Evolutionary conservation across 2,329 filamentous ascomycete genomes (phyloP), one percentile per base, ranked within the genome.

Genomic region (Pestalotiopsis fici): DNA sequence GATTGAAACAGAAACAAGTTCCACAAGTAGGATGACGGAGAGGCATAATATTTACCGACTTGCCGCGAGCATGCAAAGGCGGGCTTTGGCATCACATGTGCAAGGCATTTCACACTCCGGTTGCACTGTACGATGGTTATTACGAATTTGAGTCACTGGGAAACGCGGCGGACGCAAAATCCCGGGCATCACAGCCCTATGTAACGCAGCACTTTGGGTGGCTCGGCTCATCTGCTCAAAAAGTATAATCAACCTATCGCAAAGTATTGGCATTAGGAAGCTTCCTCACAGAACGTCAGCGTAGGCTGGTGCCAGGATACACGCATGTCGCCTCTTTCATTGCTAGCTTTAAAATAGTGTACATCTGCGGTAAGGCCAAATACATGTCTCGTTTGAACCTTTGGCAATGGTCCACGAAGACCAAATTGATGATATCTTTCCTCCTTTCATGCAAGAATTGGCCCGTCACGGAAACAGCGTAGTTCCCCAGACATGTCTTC

Each of bases 311-410:
- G 57, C 1, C n/a, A 21, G 15, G n/a, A 37, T 35, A 60, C 18
- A 60, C 57, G 37, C 28, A 43, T 35, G 31, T 54, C 62, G 25
- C 43, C 39, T 57, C 21, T 23, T 68, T 65, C n/a, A 65, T 68
- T 65, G 57, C 57, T 65, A 62, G 63, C 59, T 68, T 65, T 68
- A 35, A 55, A 65, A 68, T 63, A 68, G 28, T 65, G 62, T 68
- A 65, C 57, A 65, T 4, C 39, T 54, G 59, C 59, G 39, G 18
- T 18, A 28, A 35, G 35, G n/a, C n/a, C 59, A 23, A 61, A 61
- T 15, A 13, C 18, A n/a, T 21, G 7, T 35, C n/a, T 61, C 13
- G 28, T 18, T 21, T 39, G 59, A 43, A 21, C 28, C n/a, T 57
- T 15, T 31, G 27, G 55, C 27, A 31, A 57, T 57, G 27, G 28